Conservation (phyloP, 768 basidiomycete species). For the Boletus vermiculosoides region DNA sequence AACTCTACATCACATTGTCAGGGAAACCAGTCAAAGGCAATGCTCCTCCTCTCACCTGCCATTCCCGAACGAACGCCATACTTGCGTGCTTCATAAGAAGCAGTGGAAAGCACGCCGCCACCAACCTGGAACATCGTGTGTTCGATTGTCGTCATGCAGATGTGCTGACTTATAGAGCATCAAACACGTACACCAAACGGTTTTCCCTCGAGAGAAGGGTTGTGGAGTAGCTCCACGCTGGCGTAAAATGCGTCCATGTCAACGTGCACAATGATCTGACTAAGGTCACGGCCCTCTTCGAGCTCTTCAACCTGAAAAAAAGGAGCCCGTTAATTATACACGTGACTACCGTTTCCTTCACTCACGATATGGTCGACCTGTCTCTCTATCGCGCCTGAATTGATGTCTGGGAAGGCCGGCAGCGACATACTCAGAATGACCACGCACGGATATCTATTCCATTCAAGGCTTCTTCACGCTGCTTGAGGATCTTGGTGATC, state of each 20-base stretch:
- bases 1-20: constrained; percentile 53
- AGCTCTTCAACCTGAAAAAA: constrained; percentile 55
- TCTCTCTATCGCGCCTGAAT: constrained; percentile 56
- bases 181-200: constrained; percentile 62
- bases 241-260: constrained; percentile 97
- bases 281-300: constrained; percentile 73
- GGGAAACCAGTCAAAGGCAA: background rate
- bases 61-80: constrained; percentile 92
- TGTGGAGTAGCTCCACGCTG: constrained; percentile 68
- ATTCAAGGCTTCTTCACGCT: constrained; percentile 55
- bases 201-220: constrained; percentile 64
- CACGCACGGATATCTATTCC: constrained; percentile 57
- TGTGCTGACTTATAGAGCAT: no score
- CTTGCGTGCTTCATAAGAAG: constrained; percentile 89
- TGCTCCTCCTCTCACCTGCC: constrained; percentile 60
- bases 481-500: constrained; percentile 67
- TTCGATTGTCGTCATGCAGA: constrained; percentile 2
- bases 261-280: constrained; percentile 85
- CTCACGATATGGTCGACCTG: constrained; percentile 71
- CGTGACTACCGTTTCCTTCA: background rate
- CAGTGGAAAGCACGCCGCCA: constrained; percentile 80
- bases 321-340: background rate
- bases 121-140: constrained; percentile 54
- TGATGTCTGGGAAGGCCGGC: background rate
- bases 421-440: background rate